Evolutionary conservation across 2,329 filamentous ascomycete species (phyloP), one percentile per base, ranked within the genome.

Genomic region (Gnomoniopsis smithogilvyi): DNA sequence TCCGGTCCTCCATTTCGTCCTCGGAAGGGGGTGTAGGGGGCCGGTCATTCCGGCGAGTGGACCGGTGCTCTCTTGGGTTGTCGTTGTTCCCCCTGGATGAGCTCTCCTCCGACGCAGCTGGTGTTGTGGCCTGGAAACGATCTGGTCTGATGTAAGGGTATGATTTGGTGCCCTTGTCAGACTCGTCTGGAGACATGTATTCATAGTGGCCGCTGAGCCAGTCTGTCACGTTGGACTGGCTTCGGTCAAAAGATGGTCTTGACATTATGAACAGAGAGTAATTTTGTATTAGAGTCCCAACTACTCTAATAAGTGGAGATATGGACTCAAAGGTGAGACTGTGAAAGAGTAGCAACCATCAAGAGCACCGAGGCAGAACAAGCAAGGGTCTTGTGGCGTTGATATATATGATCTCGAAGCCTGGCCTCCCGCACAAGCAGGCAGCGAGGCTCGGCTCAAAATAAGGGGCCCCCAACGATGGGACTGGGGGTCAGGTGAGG

Each of bases 141-240:
- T 50, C 41, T n/a, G 47, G 55, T 19, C 30, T 51, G 24, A 49
- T 21, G 33, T 54, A 54, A n/a, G 59, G 24, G 38, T 60, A 60
- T n/a, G 59, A 50, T n/a, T 45, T 48, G 12, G 48, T 51, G 19
- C 33, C 45, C 36, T 21, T 49, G n/a, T 45, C 36, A 6, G 19
- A 12, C n/a, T 54, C 43, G 33, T 63, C 61, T 4, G 61, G 59
- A 1, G 22, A 48, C 14, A 63, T 56, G 38, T 63, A 61, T 45
- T 63, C 61, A 11, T 59, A 58, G 11, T 61, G 59, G 52, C 59
- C 38, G 10, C 61, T 56, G 7, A 63, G 53, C 61, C 61, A 63
- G 48, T 61, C 52, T 24, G 59, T 21, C 6, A 63, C 61, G 30
- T 51, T 51, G 3, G 61, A 56, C 49, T 55, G 53, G 7, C 34